Conservation (phyloP, 106 monocot genomes). For the Narthecium ossifragum region DNA sequence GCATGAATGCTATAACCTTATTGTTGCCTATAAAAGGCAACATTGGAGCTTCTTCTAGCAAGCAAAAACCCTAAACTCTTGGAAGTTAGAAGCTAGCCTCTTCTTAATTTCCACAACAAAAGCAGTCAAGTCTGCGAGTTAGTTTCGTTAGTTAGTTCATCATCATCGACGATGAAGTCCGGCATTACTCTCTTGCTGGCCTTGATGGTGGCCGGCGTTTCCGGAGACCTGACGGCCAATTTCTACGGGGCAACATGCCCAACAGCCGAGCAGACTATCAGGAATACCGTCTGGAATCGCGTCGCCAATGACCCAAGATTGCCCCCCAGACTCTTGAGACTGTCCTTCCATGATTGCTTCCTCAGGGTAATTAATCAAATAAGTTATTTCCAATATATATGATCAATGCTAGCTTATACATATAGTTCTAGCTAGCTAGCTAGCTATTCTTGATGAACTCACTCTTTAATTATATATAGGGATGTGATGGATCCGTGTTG, state of each 20-base stretch:
- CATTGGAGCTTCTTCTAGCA: too few relatives aligned
- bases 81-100: too few relatives aligned
- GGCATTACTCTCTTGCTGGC: neutral
- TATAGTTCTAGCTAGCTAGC: too few relatives aligned
- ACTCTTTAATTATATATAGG: slow-evolving; percentile 8
- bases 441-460: too few relatives aligned
- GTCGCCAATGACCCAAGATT: slow-evolving; percentile 15
- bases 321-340: slow-evolving; percentile 33
- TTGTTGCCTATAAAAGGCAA: too few relatives aligned
- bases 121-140: too few relatives aligned
- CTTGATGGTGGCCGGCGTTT: neutral
- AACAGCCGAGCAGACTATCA: slow-evolving; percentile 22
- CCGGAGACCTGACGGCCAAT: slow-evolving; percentile 9
- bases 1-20: too few relatives aligned
- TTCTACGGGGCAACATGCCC: slow-evolving; percentile 48
- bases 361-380: slow-evolving; percentile 30
- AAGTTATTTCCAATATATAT: too few relatives aligned
- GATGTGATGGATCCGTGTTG: slow-evolving; percentile 53
- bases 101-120: too few relatives aligned
- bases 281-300: slow-evolving; percentile 15
- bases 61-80: too few relatives aligned
- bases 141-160: too few relatives aligned
- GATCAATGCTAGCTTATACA: neutral
- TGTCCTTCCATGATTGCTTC: slow-evolving; percentile 61
- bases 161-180: neutral